phyloP scores from a whole-genome alignment of 305 asterid genomes.

The Fraxinus velutina region DNA sequence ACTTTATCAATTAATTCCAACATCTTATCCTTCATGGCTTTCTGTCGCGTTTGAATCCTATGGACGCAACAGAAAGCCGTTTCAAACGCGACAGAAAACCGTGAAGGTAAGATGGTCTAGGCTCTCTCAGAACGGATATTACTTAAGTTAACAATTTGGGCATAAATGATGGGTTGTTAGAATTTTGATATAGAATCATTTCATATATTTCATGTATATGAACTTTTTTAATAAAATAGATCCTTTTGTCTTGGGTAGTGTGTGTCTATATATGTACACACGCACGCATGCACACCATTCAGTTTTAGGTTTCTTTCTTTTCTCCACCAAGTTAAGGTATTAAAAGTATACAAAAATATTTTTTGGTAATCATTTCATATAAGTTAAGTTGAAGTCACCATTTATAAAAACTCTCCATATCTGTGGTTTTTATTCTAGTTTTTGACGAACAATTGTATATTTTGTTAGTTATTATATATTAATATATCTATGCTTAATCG shows the following conservation, averaged over 20 bases:
- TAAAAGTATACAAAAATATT: neutral
- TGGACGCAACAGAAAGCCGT: too few species aligned
- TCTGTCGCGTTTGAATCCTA: neutral
- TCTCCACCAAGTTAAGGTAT: neutral
- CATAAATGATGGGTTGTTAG: neutral
- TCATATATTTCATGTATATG: neutral
- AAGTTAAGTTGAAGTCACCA: neutral
- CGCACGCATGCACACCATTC: neutral
- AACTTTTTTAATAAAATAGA: neutral
- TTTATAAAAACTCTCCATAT: neutral
- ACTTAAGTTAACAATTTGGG: neutral
- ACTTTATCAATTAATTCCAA: too few species aligned
- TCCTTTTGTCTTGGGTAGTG: neutral
- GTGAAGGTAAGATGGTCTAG: neutral
- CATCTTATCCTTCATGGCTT: too few species aligned
- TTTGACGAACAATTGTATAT: neutral
- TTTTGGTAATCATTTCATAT: neutral
- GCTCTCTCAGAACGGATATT: too few species aligned
- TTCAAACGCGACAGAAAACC: neutral
- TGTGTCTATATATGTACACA: neutral
- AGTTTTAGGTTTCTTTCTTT: neutral
- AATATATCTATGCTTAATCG: neutral
- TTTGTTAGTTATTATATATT: neutral
- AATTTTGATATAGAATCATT: conserved; percentile 1
- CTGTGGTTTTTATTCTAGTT: neutral